Conservation (phyloP, 2,329 filamentous ascomycete genomes). For the Colletotrichum eleusines region DNA sequence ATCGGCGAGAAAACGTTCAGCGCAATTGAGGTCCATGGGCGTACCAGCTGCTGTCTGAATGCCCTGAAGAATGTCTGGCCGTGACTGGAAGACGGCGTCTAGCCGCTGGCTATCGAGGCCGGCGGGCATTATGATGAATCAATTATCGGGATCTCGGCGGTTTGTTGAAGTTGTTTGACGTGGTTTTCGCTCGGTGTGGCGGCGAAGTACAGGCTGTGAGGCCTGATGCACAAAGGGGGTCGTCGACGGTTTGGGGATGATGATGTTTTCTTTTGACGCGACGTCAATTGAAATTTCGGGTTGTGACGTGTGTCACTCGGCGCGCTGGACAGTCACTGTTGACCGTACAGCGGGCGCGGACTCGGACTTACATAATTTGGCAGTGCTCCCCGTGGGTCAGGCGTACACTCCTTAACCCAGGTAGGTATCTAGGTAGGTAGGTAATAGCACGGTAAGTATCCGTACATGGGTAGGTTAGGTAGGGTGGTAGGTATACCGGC, state of each 20-base stretch:
- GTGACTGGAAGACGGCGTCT: conserved; percentile 64
- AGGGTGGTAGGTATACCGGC: neutral
- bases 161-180: neutral
- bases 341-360: conserved; percentile 7
- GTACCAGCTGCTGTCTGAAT: conserved; percentile 67
- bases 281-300: conserved; percentile 31
- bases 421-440: no score
- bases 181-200: neutral
- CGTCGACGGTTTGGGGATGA: neutral
- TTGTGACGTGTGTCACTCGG: conserved; percentile 38
- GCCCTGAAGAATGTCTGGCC: conserved; percentile 67
- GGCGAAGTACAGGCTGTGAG: neutral
- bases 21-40: conserved; percentile 35
- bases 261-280: conserved; percentile 35
- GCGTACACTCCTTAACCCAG: neutral
- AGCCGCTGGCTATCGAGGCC: conserved; percentile 64
- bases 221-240: neutral
- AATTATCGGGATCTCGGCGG: neutral
- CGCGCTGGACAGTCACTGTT: neutral
- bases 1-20: neutral
- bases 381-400: neutral
- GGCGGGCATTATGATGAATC: conserved; percentile 52
- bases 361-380: conserved; percentile 33
- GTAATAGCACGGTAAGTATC: no score
- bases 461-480: no score